These are phyloP conservation scores for Dimocarpus longan DNA, from an alignment of 345 rosid genomes.

Conservation along the genomic window DNA sequence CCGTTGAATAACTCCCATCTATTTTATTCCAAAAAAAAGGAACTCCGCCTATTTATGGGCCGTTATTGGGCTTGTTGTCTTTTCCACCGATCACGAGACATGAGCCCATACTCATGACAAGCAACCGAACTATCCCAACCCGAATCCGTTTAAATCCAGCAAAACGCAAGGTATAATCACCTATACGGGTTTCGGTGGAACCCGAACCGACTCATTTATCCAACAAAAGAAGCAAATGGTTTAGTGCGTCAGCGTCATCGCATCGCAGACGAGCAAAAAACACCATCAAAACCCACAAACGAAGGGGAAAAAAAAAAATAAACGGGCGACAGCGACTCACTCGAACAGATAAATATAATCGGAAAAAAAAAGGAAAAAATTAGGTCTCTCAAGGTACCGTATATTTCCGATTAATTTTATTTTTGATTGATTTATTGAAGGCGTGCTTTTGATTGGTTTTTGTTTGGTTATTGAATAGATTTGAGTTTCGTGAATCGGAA, in stretches of 20 bases:
- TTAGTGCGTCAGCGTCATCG: background rate
- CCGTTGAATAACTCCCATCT: too few relatives aligned
- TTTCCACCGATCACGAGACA: background rate
- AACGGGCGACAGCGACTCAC: background rate
- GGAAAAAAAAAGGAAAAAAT: background rate
- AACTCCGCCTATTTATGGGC: background rate
- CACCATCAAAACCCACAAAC: background rate
- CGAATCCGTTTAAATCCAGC: background rate
- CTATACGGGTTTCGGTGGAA: background rate
- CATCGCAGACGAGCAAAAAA: background rate
- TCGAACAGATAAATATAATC: background rate
- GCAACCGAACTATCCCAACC: too few relatives aligned
- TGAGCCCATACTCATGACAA: background rate
- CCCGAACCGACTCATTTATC: background rate
- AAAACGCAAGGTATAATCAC: background rate
- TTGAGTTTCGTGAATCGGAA: constrained; percentile 18
- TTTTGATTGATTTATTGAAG: background rate
- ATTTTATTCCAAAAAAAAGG: too few relatives aligned
- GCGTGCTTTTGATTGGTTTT: background rate
- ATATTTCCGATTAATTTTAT: background rate
- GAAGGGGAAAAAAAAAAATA: background rate
- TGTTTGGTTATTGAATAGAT: background rate
- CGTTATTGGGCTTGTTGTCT: background rate
- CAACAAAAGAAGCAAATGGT: background rate
- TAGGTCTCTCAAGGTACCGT: constrained; percentile 3